Base-by-base conservation (phyloP, 1,284 basidiomycete species). In the Pascua sp. region DNA sequence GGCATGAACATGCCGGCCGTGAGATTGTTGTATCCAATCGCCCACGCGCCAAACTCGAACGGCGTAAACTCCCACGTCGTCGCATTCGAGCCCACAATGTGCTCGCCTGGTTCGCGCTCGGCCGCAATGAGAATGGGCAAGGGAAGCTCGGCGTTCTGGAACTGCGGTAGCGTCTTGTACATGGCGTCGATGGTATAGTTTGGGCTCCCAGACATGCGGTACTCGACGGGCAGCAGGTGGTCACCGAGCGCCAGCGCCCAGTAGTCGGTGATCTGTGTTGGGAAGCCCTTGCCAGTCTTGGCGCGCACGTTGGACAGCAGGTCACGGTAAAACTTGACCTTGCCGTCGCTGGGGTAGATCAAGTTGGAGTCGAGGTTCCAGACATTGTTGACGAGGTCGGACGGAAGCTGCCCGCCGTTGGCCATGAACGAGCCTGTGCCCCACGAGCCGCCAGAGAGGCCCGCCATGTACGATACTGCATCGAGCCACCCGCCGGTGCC, bases 321-420 rank as follows among this genome's bases (percentile, higher is more conserved):
- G 57, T 62, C 55, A 42, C 91, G 85, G 38, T 72, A 71, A 69
- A 82, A 81, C 43, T 77, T 76, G 57, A 81, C 68, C 76, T 82
- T 80, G 8, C 80, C 81, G n/a, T 88, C 86, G 67, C 85, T 90
- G 0, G 91, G 90, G 77, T 94, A 89, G 0, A 82, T 63, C 18
- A 82, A 68, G 66, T 81, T 80, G 32, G 70, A 70, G 7, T 69
- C 61, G 17, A 82, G 69, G 59, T 81, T 70, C 77, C 78, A 80
- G 13, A 74, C 70, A 49, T 73, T 68, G 18, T 61, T 57, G 52
- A 73, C 55, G 16, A 77, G 62, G 58, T 72, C 65, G 15, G 66
- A 65, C 1, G 76, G 75, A 15, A 68, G 56, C 49, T 47, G 36
- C 12, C 70, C 74, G 24, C 67, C 64, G 59, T 77, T 77, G 17